Percentiles rank a stretch among this genome's conserved stretches.
Conservation (phyloP, 257 asterid genomes). For the Gardenia jasminoides region DNA sequence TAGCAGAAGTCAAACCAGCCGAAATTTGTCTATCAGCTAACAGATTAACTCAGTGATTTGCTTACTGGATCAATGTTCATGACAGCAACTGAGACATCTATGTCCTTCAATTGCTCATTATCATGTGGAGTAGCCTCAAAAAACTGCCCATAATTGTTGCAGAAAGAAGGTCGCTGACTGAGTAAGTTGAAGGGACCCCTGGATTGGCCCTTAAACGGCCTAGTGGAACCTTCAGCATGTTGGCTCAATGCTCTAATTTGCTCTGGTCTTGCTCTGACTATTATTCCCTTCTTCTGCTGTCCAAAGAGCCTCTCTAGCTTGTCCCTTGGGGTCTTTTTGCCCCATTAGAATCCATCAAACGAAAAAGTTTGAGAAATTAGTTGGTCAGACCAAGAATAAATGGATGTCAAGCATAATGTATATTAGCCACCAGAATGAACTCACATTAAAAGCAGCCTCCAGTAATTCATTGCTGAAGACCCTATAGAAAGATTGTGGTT, state of each 20-base stretch:
- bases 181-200: constrained; percentile 35
- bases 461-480: constrained; percentile 48
- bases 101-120: constrained; percentile 30
- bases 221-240: constrained; percentile 14
- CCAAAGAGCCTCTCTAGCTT: constrained; percentile 29
- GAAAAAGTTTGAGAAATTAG: too few relatives aligned
- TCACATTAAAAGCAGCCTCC: constrained; percentile 50
- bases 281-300: constrained; percentile 30
- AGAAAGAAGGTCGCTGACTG: constrained; percentile 23
- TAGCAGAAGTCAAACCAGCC: too few relatives aligned
- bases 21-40: too few relatives aligned
- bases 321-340: constrained; percentile 28
- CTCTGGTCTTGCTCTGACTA: constrained; percentile 37
- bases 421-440: not conserved
- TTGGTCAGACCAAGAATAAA: not conserved
- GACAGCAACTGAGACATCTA: constrained; percentile 31
- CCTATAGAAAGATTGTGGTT: constrained; percentile 35
- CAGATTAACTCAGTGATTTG: not conserved
- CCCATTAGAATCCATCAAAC: not conserved
- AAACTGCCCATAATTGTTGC: constrained; percentile 31
- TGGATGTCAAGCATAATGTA: not conserved
- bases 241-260: constrained; percentile 43
- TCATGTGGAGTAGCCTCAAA: constrained; percentile 32
- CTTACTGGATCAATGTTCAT: constrained; percentile 44
- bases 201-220: constrained; percentile 16